Evolutionary conservation across 2,329 filamentous ascomycete species (phyloP).

Genomic region (Aspergillus melleus): DNA sequence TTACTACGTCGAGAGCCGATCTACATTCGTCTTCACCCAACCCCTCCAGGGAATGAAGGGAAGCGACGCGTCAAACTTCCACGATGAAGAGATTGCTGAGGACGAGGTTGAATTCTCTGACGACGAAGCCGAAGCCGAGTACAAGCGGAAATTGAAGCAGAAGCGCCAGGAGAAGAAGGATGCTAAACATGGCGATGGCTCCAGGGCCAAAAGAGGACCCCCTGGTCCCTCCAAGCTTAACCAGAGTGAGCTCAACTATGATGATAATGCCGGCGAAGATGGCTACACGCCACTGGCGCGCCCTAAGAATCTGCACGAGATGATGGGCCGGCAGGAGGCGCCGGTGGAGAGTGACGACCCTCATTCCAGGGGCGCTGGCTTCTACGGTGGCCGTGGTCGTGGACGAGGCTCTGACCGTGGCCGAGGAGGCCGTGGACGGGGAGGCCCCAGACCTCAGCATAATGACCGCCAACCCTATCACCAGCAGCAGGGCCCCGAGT

Average conservation of each 20-base stretch:
- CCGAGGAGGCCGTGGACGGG: constrained; percentile 38
- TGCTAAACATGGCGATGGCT: constrained; percentile 44
- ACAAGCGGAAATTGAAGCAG: constrained; percentile 69
- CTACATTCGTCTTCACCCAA: constrained; percentile 83
- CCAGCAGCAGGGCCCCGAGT: constrained; percentile 18
- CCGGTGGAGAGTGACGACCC: constrained; percentile 34
- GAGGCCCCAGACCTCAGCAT: constrained; percentile 30
- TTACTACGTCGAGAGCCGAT: constrained; percentile 77
- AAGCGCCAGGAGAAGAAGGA: constrained; percentile 60
- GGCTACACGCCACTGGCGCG: constrained; percentile 69
- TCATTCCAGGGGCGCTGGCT: constrained; percentile 34
- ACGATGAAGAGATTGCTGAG: constrained; percentile 84
- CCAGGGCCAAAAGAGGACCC: constrained; percentile 36
- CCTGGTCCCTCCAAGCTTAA: constrained; percentile 41
- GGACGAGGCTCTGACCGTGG: constrained; percentile 43
- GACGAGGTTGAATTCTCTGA: constrained; percentile 96
- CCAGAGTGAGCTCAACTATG: constrained; percentile 60
- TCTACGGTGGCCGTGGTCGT: constrained; percentile 51
- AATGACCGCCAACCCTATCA: constrained; percentile 31
- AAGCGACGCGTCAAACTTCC: constrained; percentile 90
- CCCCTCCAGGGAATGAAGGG: constrained; percentile 77
- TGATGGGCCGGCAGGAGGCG: constrained; percentile 44
- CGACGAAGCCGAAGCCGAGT: constrained; percentile 87
- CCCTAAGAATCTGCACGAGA: constrained; percentile 62
- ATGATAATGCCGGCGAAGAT: constrained; percentile 58